Base-by-base conservation (phyloP, 2,329 filamentous ascomycete genomes). In the Cladophialophora immunda region DNA sequence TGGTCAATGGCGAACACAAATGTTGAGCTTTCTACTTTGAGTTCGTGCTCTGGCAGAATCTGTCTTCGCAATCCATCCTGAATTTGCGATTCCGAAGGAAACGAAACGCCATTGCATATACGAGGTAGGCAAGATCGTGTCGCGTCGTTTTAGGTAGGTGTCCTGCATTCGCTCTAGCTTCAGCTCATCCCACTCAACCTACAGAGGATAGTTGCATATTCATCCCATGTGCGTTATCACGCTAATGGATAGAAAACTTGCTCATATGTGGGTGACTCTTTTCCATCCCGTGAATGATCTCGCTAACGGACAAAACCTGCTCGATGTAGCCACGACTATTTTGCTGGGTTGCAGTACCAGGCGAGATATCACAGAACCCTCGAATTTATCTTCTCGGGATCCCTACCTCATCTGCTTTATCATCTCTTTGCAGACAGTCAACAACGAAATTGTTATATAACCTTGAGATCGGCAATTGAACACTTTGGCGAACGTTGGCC, bases 251-350 rank as follows among this genome's bases (percentile, higher is more conserved):
- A 38, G 13, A 38, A 38, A 38, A 38, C 36, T 38, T 38, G 36
- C 36, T 38, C 36, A 38, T 38, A 17, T 38, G 36, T 38, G 36
- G 36, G 36, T 17, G 36, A 38, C 36, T 38, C 36, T 38, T 38
- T 38, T 38, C 36, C 36, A 17, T 38, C 36, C 36, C 36, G 36
- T 38, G 36, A 38, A 38, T 17, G 36, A 38, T 38, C 36, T 38
- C 36, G 36, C 36, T 38, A 38, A 38, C 36, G 36, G 36, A 38
- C 36, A 38, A 38, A 38, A 38, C 36, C 36, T 38, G 36, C 36
- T 38, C 36, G 4, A 38, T 15, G 36, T 38, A 38, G 15, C 36
- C 7, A 38, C 36, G 36, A 38, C 36, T 5, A 38, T 17, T 38
- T 38, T 38, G 9, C 3, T 38, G 36, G 36, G 36, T 17, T 38